Percentiles rank a stretch among this genome's conserved stretches.
phyloP scores from a whole-genome alignment of 2,329 filamentous ascomycete genomes.

The Podosphaera leucotricha region DNA sequence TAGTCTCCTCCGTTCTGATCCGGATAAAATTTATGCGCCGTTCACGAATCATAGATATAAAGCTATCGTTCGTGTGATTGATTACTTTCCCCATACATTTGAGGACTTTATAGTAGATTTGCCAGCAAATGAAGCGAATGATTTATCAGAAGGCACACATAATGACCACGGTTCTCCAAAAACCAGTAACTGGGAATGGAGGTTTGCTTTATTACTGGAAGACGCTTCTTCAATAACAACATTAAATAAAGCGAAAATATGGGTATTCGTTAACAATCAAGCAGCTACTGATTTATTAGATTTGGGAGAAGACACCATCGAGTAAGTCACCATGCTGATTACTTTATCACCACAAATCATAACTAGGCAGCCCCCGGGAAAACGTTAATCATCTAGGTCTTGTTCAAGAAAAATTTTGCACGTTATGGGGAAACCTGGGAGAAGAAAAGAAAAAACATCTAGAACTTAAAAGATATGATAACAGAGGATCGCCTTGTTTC shows the following conservation, averaged over 20 bases:
- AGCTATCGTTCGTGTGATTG: slow-evolving; percentile 49
- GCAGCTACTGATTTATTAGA: slow-evolving; percentile 32
- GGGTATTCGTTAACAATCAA: slow-evolving; percentile 40
- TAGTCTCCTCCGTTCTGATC: slow-evolving; percentile 21
- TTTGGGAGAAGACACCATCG: slow-evolving; percentile 22
- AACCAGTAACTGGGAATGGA: slow-evolving; percentile 48
- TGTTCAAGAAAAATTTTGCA: slow-evolving; percentile 48
- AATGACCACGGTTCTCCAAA: slow-evolving; percentile 13
- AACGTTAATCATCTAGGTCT: slow-evolving; percentile 23
- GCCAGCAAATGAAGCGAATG: slow-evolving; percentile 23
- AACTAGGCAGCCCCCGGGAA: slow-evolving; percentile 27
- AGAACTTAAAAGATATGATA: neutral
- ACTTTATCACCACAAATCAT: slow-evolving; percentile 1
- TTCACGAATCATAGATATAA: slow-evolving; percentile 55
- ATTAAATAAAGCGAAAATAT: slow-evolving; percentile 25
- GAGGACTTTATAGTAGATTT: slow-evolving; percentile 42
- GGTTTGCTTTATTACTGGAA: slow-evolving; percentile 57
- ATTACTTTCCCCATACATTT: slow-evolving; percentile 49
- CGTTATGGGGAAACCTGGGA: slow-evolving; percentile 69
- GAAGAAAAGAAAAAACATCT: slow-evolving; percentile 30
- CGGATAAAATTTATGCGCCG: slow-evolving; percentile 23
- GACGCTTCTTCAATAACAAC: slow-evolving; percentile 26
- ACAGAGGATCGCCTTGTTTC: slow-evolving; percentile 2
- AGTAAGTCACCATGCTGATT: slow-evolving; percentile 21
- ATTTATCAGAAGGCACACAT: slow-evolving; percentile 22